These are phyloP conservation scores for Pseudocercospora fijiensis DNA, from an alignment of 2,329 filamentous ascomycete genomes.

Conservation along the genomic window DNA sequence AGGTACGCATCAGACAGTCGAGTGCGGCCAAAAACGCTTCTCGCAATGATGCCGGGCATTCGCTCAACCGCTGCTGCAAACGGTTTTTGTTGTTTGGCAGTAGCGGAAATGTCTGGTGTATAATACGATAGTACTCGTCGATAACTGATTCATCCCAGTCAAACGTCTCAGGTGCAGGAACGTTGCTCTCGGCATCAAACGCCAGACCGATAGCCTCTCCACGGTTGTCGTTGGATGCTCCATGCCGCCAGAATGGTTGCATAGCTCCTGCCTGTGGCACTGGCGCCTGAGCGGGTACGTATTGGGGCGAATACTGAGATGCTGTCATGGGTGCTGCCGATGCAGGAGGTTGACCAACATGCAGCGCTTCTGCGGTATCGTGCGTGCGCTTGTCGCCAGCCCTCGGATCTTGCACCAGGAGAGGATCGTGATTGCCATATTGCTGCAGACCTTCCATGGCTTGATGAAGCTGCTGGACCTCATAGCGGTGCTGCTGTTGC, in stretches of 20 bases:
- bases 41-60: conserved; percentile 58
- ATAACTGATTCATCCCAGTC: conserved; percentile 51
- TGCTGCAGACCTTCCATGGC: conserved; percentile 29
- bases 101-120: conserved; percentile 68
- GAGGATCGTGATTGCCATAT: conserved; percentile 20
- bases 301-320: conserved; percentile 16
- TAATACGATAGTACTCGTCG: conserved; percentile 58
- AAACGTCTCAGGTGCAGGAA: conserved; percentile 32
- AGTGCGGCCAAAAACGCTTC: conserved; percentile 66
- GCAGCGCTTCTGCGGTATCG: conserved; percentile 32
- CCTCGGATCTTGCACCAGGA: conserved; percentile 29
- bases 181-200: conserved; percentile 31
- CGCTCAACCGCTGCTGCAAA: conserved; percentile 57
- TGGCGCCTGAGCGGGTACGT: conserved; percentile 7
- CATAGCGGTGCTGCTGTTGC: conserved; percentile 33
- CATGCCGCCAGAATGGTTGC: conserved; percentile 31
- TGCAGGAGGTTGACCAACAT: conserved; percentile 19
- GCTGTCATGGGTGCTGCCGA: conserved; percentile 16
- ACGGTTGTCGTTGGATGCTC: conserved; percentile 26
- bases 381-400: conserved; percentile 36
- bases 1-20: conserved; percentile 58
- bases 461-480: conserved; percentile 36
- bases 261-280: conserved; percentile 15
- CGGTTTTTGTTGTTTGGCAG: conserved; percentile 58
- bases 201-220: conserved; percentile 33